Conservation (phyloP, 208 protist genomes). For the Trypanosoma mega region DNA sequence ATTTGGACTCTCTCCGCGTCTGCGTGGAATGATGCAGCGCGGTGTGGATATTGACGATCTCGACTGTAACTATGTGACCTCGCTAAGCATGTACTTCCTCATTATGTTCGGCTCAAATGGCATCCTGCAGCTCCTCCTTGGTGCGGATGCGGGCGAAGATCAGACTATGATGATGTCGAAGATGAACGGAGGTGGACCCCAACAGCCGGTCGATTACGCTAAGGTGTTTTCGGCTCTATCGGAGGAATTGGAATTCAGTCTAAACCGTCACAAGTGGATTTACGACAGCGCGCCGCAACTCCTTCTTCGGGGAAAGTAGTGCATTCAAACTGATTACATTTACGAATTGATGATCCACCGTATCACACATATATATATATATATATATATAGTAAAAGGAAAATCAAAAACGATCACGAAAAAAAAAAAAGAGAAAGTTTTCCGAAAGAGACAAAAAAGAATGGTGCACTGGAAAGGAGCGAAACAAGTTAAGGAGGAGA, state of each 20-base stretch:
- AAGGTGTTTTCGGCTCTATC: constrained; percentile 82
- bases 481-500: no score
- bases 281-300: constrained; percentile 62
- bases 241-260: constrained; percentile 69
- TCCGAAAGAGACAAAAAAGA: background rate
- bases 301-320: constrained; percentile 47
- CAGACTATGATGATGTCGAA: constrained; percentile 49
- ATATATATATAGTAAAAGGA: background rate
- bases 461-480: background rate
- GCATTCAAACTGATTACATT: background rate
- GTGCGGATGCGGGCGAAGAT: constrained; percentile 57
- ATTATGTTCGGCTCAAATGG: constrained; percentile 94
- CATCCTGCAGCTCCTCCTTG: constrained; percentile 91
- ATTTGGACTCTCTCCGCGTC: constrained; percentile 93
- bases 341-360: no score
- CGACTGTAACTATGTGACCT: constrained; percentile 95
- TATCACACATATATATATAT: background rate
- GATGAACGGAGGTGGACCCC: constrained; percentile 43
- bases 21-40: constrained; percentile 94
- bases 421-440: background rate
- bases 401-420: background rate
- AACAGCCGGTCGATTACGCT: constrained; percentile 67
- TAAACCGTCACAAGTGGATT: constrained; percentile 68
- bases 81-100: constrained; percentile 95
- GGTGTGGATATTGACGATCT: constrained; percentile 94